A percentile compares a stretch with the other conserved stretches of the same genome.
These are phyloP conservation scores for Metarhizium rileyi DNA, from an alignment of 2,329 filamentous ascomycete species.

Conservation along the genomic window DNA sequence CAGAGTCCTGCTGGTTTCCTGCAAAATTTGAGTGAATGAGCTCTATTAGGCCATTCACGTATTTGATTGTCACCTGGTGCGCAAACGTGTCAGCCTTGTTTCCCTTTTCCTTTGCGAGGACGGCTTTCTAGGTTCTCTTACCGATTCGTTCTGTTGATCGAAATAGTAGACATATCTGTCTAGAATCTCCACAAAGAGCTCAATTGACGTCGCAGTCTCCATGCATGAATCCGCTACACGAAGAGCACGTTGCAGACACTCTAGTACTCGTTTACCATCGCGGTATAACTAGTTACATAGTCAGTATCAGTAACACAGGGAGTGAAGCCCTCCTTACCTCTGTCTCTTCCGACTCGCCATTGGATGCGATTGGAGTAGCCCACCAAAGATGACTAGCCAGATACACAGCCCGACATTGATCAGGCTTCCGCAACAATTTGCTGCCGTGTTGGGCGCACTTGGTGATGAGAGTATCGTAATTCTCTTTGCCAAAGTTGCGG, in stretches of 20 bases:
- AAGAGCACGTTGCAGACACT: slow-evolving; percentile 89
- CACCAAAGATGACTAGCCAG: slow-evolving; percentile 96
- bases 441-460: slow-evolving; percentile 95
- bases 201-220: slow-evolving; percentile 94
- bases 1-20: slow-evolving; percentile 72
- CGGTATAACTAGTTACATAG: slow-evolving; percentile 66
- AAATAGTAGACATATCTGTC: slow-evolving; percentile 99
- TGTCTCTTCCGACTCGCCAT: slow-evolving; percentile 71
- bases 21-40: slow-evolving; percentile 94
- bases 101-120: no score
- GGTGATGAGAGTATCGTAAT: slow-evolving; percentile 96
- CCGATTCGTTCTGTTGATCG: slow-evolving; percentile 96
- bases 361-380: slow-evolving; percentile 73
- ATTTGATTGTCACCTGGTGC: slow-evolving; percentile 75
- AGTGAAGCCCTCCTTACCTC: slow-evolving; percentile 45
- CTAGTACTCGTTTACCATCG: slow-evolving; percentile 91
- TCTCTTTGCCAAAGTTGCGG: slow-evolving; percentile 87
- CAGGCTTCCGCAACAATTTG: slow-evolving; percentile 93
- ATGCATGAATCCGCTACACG: slow-evolving; percentile 97
- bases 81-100: slow-evolving; percentile 10
- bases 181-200: slow-evolving; percentile 95
- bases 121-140: slow-evolving; percentile 24
- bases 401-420: slow-evolving; percentile 95
- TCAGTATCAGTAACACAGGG: slow-evolving; percentile 11
- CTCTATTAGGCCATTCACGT: slow-evolving; percentile 95